Conservation (phyloP, 768 basidiomycete species). For the Crepidotus variabilis region DNA sequence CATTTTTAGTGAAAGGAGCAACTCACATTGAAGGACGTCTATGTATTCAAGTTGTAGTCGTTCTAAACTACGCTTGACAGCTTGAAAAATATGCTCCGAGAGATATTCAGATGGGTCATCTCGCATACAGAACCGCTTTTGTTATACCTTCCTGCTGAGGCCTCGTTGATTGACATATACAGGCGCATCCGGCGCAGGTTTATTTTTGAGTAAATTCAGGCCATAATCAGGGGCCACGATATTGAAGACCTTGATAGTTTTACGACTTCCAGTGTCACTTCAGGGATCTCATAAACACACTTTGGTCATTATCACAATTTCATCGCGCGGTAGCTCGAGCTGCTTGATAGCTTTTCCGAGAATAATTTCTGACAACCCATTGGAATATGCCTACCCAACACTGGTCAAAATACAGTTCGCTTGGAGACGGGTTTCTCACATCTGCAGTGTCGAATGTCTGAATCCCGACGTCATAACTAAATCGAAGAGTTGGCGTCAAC, state of each 20-base stretch:
- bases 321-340: conserved; percentile 61
- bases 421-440: conserved; percentile 19
- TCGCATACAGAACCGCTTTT: not conserved
- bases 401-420: not conserved
- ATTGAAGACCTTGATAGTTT: conserved; percentile 32
- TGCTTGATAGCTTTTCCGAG: conserved; percentile 71
- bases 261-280: not conserved
- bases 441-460: conserved; percentile 60
- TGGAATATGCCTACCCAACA: conserved; percentile 57
- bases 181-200: conserved; percentile 25
- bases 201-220: conserved; percentile 3
- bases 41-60: conserved; percentile 74
- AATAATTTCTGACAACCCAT: conserved; percentile 61
- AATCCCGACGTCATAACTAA: conserved; percentile 60
- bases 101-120: not conserved
- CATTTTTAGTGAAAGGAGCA: not conserved
- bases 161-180: conserved; percentile 58
- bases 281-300: conserved; percentile 21
- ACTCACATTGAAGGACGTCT: conserved; percentile 66
- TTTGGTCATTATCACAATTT: conserved; percentile 79
- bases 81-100: conserved; percentile 66
- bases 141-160: conserved; percentile 27
- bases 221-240: conserved; percentile 23
- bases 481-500: not conserved
- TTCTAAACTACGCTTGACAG: conserved; percentile 56